Percentiles rank a stretch among this genome's conserved stretches.
Evolutionary conservation across 164 flowering plant species (phyloP).

Genomic region (Chimonanthus salicifolius): DNA sequence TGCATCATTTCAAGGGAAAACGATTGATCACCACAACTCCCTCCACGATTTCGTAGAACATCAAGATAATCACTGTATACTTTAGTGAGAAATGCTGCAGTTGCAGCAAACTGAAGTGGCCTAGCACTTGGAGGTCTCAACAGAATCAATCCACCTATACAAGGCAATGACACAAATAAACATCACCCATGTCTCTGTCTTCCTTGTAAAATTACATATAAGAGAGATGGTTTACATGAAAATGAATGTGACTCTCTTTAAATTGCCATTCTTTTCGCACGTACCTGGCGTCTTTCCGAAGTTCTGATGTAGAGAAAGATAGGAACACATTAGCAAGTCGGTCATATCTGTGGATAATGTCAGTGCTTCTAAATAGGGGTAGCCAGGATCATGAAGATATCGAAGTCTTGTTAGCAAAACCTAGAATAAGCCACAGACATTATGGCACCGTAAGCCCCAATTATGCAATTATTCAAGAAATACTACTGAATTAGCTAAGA

Average conservation of each 20-base stretch:
- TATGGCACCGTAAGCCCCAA: neutral
- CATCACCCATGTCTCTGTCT: neutral
- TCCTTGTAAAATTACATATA: neutral
- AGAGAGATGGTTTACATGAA: neutral
- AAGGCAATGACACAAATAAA: neutral
- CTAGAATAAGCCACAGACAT: slow-evolving; percentile 17
- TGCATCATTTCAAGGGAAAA: slow-evolving; percentile 32
- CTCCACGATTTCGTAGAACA: slow-evolving; percentile 23
- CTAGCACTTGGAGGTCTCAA: slow-evolving; percentile 27
- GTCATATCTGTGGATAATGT: slow-evolving; percentile 24
- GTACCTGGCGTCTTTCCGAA: slow-evolving; percentile 36
- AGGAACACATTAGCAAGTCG: slow-evolving; percentile 47
- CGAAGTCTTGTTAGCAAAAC: slow-evolving; percentile 46
- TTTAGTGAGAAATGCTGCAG: slow-evolving; percentile 58
- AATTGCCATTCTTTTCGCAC: neutral
- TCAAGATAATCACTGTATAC: slow-evolving; percentile 55
- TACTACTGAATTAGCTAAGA: neutral
- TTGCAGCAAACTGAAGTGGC: slow-evolving; percentile 51
- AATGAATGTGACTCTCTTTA: too few relatives aligned
- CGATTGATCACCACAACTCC: slow-evolving; percentile 23
- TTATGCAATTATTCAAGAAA: neutral
- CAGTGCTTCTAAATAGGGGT: slow-evolving; percentile 44
- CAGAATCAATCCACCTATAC: slow-evolving; percentile 46
- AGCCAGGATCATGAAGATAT: slow-evolving; percentile 43
- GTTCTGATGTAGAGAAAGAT: slow-evolving; percentile 24